Conservation (phyloP, 345 rosid genomes). For the Triadica sebifera region DNA sequence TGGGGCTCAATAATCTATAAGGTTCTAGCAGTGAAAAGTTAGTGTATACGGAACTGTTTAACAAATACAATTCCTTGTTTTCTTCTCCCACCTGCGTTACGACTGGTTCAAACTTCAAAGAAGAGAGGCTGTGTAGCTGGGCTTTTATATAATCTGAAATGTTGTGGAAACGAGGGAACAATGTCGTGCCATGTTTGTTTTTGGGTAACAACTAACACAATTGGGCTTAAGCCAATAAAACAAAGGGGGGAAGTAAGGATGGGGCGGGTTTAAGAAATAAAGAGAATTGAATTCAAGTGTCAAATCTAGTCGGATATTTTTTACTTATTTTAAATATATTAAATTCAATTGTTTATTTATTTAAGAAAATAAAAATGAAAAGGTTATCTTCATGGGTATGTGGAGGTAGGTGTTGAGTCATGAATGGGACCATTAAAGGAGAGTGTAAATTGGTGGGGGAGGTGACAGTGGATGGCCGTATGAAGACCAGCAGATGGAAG, state of each 20-base stretch:
- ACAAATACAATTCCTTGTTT: background rate
- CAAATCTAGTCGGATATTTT: slow-evolving; percentile 5
- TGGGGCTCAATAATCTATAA: too few species aligned
- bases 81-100: background rate
- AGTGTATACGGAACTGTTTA: background rate
- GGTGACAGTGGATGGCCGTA: slow-evolving; percentile 14
- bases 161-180: background rate
- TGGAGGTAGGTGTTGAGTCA: slow-evolving; percentile 23
- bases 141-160: background rate
- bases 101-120: too few species aligned
- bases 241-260: background rate
- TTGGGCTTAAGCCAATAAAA: background rate
- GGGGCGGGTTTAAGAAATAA: background rate
- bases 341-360: too few species aligned
- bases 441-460: too few species aligned
- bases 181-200: slow-evolving; percentile 4
- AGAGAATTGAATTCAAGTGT: background rate
- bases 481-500: slow-evolving; percentile 52
- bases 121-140: too few species aligned
- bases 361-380: slow-evolving; percentile 1
- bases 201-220: too few species aligned
- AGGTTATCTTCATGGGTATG: slow-evolving; percentile 21
- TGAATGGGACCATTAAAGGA: slow-evolving; percentile 44
- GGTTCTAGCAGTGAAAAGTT: too few species aligned
- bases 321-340: background rate